phyloP scores from a whole-genome alignment of 2,329 filamentous ascomycete genomes.

The Claviceps monticola region DNA sequence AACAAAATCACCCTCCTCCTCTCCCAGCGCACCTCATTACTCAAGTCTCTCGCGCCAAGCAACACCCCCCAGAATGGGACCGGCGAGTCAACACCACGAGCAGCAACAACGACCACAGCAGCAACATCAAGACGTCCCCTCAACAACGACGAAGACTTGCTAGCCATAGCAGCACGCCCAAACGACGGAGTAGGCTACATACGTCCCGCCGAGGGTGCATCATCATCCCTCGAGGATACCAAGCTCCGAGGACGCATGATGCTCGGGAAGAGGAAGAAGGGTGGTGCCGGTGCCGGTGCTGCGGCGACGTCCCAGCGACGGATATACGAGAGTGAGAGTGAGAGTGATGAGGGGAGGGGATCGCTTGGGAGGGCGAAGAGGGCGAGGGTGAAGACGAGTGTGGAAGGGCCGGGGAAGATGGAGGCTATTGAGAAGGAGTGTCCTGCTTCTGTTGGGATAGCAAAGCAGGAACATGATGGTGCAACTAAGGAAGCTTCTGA shows the following conservation, averaged over 20 bases:
- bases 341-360: slow-evolving; percentile 23
- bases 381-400: not conserved
- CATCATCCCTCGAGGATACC: slow-evolving; percentile 2
- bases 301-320: slow-evolving; percentile 5
- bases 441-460: not conserved
- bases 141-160: slow-evolving; percentile 1
- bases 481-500: no score
- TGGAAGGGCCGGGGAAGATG: not conserved
- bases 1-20: slow-evolving; percentile 29
- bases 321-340: slow-evolving; percentile 18
- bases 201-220: slow-evolving; percentile 18
- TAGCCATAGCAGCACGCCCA: slow-evolving; percentile 1
- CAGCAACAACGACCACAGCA: not conserved
- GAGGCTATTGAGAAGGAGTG: not conserved
- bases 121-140: slow-evolving; percentile 8
- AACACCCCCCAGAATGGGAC: no score
- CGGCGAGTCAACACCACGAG: not conserved
- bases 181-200: slow-evolving; percentile 30
- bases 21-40: slow-evolving; percentile 20
- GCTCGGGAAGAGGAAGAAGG: slow-evolving; percentile 10
- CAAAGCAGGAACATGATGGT: not conserved
- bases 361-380: slow-evolving; percentile 18
- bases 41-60: slow-evolving; percentile 14
- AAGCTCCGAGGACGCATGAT: not conserved
- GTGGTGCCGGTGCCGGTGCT: not conserved